Conservation (phyloP, 495 filamentous ascomycete species). For the Haplographium delicatum region DNA sequence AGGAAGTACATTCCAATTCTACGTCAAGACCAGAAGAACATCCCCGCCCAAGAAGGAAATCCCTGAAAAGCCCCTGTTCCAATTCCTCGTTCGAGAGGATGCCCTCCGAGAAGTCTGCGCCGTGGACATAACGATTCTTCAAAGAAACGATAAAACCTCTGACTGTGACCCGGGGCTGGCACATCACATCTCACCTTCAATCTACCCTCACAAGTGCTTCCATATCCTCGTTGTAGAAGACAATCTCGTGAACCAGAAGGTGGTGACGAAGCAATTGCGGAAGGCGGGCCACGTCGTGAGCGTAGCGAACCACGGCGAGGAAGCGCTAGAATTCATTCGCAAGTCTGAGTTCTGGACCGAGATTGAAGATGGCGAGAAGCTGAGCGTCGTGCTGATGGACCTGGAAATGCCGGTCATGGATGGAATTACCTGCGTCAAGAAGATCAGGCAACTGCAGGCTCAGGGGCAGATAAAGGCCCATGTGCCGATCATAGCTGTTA, state of each 20-base stretch:
- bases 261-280: slow-evolving; percentile 62
- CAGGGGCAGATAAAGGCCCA: slow-evolving; percentile 49
- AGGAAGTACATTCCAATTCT: slow-evolving; percentile 81
- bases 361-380: slow-evolving; percentile 24
- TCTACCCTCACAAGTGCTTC: background rate
- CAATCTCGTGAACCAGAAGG: slow-evolving; percentile 73
- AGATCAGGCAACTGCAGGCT: slow-evolving; percentile 60
- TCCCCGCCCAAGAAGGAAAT: background rate
- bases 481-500: slow-evolving; percentile 74
- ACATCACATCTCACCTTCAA: background rate
- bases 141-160: background rate
- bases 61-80: background rate
- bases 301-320: slow-evolving; percentile 72
- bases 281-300: slow-evolving; percentile 62
- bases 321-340: slow-evolving; percentile 54
- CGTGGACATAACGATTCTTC: background rate
- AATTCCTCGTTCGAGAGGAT: slow-evolving; percentile 11
- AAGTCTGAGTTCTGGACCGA: slow-evolving; percentile 40
- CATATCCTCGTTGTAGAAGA: slow-evolving; percentile 70
- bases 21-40: slow-evolving; percentile 42
- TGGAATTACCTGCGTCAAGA: slow-evolving; percentile 63
- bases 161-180: background rate
- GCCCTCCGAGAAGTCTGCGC: slow-evolving; percentile 11
- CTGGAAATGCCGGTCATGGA: slow-evolving; percentile 88
- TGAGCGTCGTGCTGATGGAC: slow-evolving; percentile 78